Evolutionary conservation across 805 yeast species (phyloP).

Genomic region (Blastobotrys parvus): DNA sequence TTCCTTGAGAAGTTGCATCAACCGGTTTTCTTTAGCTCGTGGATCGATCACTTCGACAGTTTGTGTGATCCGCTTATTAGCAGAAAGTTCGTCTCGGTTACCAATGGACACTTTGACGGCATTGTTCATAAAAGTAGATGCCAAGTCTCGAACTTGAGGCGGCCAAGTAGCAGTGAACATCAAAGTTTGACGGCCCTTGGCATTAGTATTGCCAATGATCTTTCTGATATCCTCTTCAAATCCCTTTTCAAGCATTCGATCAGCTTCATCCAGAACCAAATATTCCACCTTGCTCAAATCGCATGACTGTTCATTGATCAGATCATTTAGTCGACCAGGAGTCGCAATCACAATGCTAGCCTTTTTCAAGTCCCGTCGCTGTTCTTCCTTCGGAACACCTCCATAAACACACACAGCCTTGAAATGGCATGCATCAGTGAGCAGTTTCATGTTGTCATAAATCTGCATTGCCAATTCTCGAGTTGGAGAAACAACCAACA

Average conservation of each 20-base stretch:
- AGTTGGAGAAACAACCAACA: slow-evolving; percentile 88
- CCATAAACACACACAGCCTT: slow-evolving; percentile 86
- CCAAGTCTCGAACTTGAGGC: slow-evolving; percentile 91
- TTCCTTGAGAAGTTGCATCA: slow-evolving; percentile 62
- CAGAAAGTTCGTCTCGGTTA: slow-evolving; percentile 86
- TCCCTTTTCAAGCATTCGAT: slow-evolving; percentile 97
- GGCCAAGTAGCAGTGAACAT: slow-evolving; percentile 99
- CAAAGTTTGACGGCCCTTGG: slow-evolving; percentile 64
- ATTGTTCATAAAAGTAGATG: slow-evolving; percentile 63
- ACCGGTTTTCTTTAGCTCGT: slow-evolving; percentile 65
- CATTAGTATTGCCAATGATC: slow-evolving; percentile 55
- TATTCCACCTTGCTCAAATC: slow-evolving; percentile 60
- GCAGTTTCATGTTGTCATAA: slow-evolving; percentile 64
- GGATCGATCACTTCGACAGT: slow-evolving; percentile 88
- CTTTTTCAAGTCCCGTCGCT: slow-evolving; percentile 55
- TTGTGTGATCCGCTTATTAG: slow-evolving; percentile 90
- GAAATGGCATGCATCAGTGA: slow-evolving; percentile 54
- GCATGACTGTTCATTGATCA: slow-evolving; percentile 80
- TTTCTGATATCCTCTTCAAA: slow-evolving; percentile 92
- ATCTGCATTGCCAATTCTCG: slow-evolving; percentile 96
- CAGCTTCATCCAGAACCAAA: slow-evolving; percentile 94
- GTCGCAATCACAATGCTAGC: slow-evolving; percentile 82
- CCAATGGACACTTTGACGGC: slow-evolving; percentile 94
- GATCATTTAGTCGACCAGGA: slow-evolving; percentile 93
- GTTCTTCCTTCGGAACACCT: slow-evolving; percentile 95